Base-by-base conservation (phyloP, 345 rosid species). In the Brassica nigra region DNA sequence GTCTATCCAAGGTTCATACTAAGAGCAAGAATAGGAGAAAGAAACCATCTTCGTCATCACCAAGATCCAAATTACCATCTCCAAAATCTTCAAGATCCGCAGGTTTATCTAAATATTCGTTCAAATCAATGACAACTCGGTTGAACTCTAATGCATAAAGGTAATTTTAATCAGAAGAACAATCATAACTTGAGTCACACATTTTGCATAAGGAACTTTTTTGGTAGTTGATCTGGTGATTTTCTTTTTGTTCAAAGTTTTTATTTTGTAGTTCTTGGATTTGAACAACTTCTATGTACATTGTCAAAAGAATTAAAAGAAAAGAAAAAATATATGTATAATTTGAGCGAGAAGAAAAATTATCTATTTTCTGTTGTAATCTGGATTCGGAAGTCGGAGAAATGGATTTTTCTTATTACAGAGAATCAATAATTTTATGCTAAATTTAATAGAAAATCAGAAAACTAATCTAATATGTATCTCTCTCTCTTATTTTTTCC, bases 1-100 rank as follows among this genome's bases (percentile, higher is more conserved):
- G 39, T 4, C 3, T 75, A n/a, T 54, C 72, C 15, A 75, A 75
- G 62, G 71, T 70, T 28, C 79, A 75, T 10, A 75, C 71, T 9
- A 80, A 74, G 49, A 80, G 64, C 76, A 80, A 80, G 37, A 55
- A 64, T 15, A 80, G 71, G 30, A 80, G 62, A 70, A 70, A 75
- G 23, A 75, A 75, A 63, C 3, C 49, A 49, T 80, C 83, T 74
- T 62, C 83, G 36, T 74, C 83, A 68, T 74, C 82, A 68, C 82
- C 82, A 61, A 73, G 78, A 79, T 73, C 78, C 29, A 79, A 68
- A 62, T 12, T 62, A 62, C 52, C n/a, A 62, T 80, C 83, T 80
- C 76, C 79, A 27, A 80, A 80, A 75, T 68, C 83, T 52, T 68
- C 75, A 1, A 80, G 74, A 73, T 34, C 74, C 6, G 11, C 54